A percentile compares a stretch with the other conserved stretches of the same genome.
phyloP scores from a whole-genome alignment of 23 red algal genomes.

The Gracilariopsis chorda region DNA sequence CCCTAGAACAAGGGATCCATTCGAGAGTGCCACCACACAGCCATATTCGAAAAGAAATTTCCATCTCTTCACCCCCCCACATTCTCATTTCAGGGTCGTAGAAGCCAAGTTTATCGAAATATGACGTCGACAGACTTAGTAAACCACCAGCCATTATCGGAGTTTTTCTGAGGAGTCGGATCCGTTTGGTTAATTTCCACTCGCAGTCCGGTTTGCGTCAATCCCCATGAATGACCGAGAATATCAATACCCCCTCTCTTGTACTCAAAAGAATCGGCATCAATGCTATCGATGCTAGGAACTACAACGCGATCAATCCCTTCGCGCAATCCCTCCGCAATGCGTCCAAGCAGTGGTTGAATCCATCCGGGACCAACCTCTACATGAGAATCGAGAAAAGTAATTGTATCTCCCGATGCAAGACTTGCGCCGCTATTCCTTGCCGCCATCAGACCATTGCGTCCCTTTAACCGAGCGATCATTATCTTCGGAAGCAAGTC shows the following conservation, averaged over 20 bases:
- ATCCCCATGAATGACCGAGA: slow-evolving; percentile 52
- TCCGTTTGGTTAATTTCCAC: neutral
- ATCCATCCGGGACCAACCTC: slow-evolving; percentile 54
- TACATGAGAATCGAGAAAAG: slow-evolving; percentile 45
- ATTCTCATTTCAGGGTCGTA: slow-evolving; percentile 63
- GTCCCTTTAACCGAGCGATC: slow-evolving; percentile 31
- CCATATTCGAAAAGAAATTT: slow-evolving; percentile 66
- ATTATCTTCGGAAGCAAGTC: slow-evolving; percentile 33
- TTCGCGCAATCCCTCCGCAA: slow-evolving; percentile 37
- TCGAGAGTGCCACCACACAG: slow-evolving; percentile 58
- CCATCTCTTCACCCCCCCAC: slow-evolving; percentile 70
- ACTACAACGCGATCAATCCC: slow-evolving; percentile 58
- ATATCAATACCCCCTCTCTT: slow-evolving; percentile 56
- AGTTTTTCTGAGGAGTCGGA: neutral
- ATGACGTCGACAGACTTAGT: slow-evolving; percentile 24
- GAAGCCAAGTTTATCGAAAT: slow-evolving; percentile 50
- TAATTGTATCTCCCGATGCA: slow-evolving; percentile 39
- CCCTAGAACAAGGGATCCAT: slow-evolving; percentile 47
- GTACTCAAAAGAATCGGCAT: slow-evolving; percentile 58
- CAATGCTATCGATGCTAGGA: slow-evolving; percentile 50
- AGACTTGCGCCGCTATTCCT: slow-evolving; percentile 49
- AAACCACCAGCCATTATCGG: slow-evolving; percentile 70
- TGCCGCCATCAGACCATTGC: slow-evolving; percentile 58
- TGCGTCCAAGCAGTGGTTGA: slow-evolving; percentile 48
- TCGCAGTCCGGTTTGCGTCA: slow-evolving; percentile 44